Evolutionary conservation across 495 filamentous ascomycete genomes (phyloP).

Genomic region (Neurospora terricola): DNA sequence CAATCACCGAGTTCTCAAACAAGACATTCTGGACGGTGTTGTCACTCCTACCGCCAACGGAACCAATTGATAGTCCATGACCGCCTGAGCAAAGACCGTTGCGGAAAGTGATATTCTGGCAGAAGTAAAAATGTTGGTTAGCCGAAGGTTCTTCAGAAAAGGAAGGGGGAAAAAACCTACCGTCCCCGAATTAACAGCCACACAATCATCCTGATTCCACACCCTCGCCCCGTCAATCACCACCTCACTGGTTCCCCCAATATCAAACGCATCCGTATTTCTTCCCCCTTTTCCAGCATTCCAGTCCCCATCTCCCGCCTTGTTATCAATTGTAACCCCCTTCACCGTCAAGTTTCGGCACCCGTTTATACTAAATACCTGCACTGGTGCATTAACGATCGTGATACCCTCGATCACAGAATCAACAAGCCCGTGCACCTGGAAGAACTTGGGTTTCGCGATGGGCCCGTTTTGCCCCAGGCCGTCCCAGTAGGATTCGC

Average conservation of each 20-base stretch:
- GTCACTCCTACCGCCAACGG: slow-evolving; percentile 50
- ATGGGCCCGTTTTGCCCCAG: slow-evolving; percentile 41
- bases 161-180: background rate
- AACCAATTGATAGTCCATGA: slow-evolving; percentile 65
- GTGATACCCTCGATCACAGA: slow-evolving; percentile 31
- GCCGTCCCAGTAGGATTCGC: slow-evolving; percentile 43
- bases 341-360: slow-evolving; percentile 38
- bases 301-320: slow-evolving; percentile 37
- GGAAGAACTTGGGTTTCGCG: slow-evolving; percentile 47
- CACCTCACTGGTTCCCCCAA: slow-evolving; percentile 40
- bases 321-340: slow-evolving; percentile 50
- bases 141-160: background rate
- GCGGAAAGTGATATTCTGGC: slow-evolving; percentile 41
- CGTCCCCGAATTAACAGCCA: slow-evolving; percentile 52
- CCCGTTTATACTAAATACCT: slow-evolving; percentile 48
- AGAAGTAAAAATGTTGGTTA: background rate
- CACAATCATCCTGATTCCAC: slow-evolving; percentile 55
- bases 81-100: slow-evolving; percentile 46
- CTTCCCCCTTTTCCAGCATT: slow-evolving; percentile 26
- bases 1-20: slow-evolving; percentile 26
- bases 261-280: slow-evolving; percentile 61
- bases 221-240: slow-evolving; percentile 47
- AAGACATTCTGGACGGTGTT: slow-evolving; percentile 48
- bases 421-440: slow-evolving; percentile 29
- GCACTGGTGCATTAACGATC: slow-evolving; percentile 51